These are phyloP conservation scores for Pseudophaeomoniella oleicola DNA, from an alignment of 2,329 filamentous ascomycete species.

Conservation along the genomic window DNA sequence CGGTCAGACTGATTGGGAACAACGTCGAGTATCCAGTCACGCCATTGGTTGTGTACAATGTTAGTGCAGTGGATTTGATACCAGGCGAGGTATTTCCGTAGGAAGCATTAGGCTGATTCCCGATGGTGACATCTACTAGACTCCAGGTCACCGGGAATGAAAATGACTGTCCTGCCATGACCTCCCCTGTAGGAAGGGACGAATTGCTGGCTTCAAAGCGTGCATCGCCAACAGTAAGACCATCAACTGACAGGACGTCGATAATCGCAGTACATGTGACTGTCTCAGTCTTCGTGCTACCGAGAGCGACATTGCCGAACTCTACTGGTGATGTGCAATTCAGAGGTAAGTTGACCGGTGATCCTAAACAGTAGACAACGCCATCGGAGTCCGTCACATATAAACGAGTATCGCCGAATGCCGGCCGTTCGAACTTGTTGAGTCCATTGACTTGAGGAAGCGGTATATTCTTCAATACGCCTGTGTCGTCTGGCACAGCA, in stretches of 20 bases:
- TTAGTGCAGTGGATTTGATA: slow-evolving; percentile 20
- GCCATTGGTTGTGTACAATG: slow-evolving; percentile 23
- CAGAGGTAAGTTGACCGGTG: slow-evolving; percentile 27
- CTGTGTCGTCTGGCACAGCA: slow-evolving; percentile 11
- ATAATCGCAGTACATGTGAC: slow-evolving; percentile 26
- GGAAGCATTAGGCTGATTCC: slow-evolving; percentile 9
- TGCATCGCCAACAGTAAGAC: slow-evolving; percentile 20
- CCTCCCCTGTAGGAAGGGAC: slow-evolving; percentile 20
- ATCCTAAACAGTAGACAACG: slow-evolving; percentile 15
- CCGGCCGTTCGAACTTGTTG: slow-evolving; percentile 15
- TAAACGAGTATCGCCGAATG: slow-evolving; percentile 13
- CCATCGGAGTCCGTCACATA: slow-evolving; percentile 12
- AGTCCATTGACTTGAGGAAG: slow-evolving; percentile 12
- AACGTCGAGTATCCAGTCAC: slow-evolving; percentile 21
- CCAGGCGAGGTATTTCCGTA: slow-evolving; percentile 19
- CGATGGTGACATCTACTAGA: slow-evolving; percentile 12
- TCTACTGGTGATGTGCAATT: slow-evolving; percentile 25
- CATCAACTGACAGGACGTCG: slow-evolving; percentile 20
- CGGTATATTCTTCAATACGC: slow-evolving; percentile 12
- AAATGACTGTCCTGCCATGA: slow-evolving; percentile 22
- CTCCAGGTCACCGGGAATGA: slow-evolving; percentile 27
- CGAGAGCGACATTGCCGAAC: slow-evolving; percentile 23
- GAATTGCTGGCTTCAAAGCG: slow-evolving; percentile 23
- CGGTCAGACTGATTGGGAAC: slow-evolving; percentile 23
- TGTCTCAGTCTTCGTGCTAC: slow-evolving; percentile 14